Percentiles rank a stretch among this genome's conserved stretches.
These are phyloP conservation scores for Syncephalis plumigaleata DNA, from an alignment of 371 early-diverging fungal genomes.

Conservation along the genomic window DNA sequence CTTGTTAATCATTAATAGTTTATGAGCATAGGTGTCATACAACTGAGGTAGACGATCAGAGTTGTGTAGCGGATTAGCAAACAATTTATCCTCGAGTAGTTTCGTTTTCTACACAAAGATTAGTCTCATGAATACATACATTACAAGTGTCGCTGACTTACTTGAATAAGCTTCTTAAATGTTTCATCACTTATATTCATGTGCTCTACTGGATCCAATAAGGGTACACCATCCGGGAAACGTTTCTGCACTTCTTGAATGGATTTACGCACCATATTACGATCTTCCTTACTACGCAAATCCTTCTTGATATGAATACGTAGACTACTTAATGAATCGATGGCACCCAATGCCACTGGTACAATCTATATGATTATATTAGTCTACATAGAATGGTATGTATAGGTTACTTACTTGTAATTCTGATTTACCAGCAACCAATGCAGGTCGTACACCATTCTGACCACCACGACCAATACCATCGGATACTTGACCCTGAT, in stretches of 20 bases:
- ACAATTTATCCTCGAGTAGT: constrained; percentile 44
- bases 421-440: neutral
- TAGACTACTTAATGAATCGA: constrained; percentile 60
- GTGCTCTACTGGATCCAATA: constrained; percentile 76
- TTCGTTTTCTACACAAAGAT: constrained; percentile 31
- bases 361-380: constrained; percentile 24
- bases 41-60: constrained; percentile 30
- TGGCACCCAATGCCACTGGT: constrained; percentile 50
- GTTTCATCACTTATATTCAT: constrained; percentile 72
- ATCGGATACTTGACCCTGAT: too few relatives aligned
- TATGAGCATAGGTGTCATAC: constrained; percentile 42
- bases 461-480: too few relatives aligned
- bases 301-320: constrained; percentile 62
- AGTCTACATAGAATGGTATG: neutral
- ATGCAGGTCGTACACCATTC: neutral
- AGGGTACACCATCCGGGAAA: constrained; percentile 54
- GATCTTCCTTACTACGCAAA: constrained; percentile 29
- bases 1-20: constrained; percentile 29
- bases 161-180: constrained; percentile 51
- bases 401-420: neutral
- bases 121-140: neutral
- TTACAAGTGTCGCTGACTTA: constrained; percentile 7
- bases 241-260: constrained; percentile 54
- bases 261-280: constrained; percentile 44
- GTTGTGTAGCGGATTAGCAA: constrained; percentile 31